Conservation (phyloP, 1,284 basidiomycete species). For the Puccinia coronata region DNA sequence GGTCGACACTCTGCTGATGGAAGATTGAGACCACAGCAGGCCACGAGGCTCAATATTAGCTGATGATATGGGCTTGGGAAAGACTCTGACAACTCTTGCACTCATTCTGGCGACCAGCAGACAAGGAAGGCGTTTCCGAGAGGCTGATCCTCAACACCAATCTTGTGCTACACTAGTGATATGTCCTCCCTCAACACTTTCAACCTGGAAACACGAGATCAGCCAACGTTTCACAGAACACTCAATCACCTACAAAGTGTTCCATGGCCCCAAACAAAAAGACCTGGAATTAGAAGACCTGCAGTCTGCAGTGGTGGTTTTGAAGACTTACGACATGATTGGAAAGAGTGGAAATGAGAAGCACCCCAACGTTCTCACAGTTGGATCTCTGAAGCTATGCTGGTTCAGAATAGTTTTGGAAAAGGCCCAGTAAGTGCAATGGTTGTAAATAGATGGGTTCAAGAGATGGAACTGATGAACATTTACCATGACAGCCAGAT, state of each 20-base stretch:
- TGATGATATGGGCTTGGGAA: no score
- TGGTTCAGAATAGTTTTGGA: constrained; percentile 17
- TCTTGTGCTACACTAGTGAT: no score
- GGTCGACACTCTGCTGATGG: constrained; percentile 13
- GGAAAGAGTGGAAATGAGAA: no score
- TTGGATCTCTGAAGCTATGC: neutral
- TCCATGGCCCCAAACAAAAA: neutral
- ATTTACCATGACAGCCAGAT: constrained; percentile 8
- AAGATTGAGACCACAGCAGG: constrained; percentile 9
- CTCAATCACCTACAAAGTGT: no score
- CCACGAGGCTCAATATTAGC: neutral
- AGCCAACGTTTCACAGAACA: neutral
- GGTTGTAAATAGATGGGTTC: constrained; percentile 9
- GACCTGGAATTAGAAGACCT: constrained; percentile 4
- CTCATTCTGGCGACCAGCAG: constrained; percentile 6
- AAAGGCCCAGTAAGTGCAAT: no score
- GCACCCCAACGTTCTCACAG: neutral
- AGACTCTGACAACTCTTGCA: constrained; percentile 1
- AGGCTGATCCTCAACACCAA: constrained; percentile 3
- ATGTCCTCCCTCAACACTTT: no score
- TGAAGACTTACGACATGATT: constrained; percentile 6
- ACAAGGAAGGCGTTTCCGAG: neutral
- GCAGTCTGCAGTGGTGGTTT: no score
- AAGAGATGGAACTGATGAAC: neutral
- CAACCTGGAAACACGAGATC: neutral